Conservation (phyloP, 768 basidiomycete species). For the Pulveroboletus sp. region DNA sequence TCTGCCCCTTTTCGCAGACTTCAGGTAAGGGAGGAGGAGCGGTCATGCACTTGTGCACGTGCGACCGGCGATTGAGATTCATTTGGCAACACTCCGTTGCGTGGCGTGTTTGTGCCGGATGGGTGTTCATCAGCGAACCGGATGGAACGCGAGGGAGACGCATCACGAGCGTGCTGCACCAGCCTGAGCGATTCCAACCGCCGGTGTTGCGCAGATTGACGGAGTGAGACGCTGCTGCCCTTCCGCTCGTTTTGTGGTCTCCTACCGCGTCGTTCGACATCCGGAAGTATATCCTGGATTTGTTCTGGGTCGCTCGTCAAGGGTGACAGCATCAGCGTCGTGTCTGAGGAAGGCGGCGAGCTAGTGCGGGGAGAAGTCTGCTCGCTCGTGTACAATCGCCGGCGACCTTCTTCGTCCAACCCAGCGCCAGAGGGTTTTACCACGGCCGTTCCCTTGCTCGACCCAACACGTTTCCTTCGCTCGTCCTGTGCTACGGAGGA, state of each 20-base stretch:
- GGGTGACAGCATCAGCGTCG: neutral
- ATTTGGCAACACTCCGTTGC: conserved; percentile 14
- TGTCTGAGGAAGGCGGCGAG: neutral
- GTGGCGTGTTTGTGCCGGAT: conserved; percentile 20
- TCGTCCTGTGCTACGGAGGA: conserved; percentile 5
- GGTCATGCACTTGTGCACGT: conserved; percentile 8
- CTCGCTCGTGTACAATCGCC: conserved; percentile 14
- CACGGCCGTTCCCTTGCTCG: conserved; percentile 16
- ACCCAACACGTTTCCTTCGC: conserved; percentile 25
- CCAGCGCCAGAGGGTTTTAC: conserved; percentile 1
- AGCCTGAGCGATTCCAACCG: conserved; percentile 28
- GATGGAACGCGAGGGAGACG: conserved; percentile 45
- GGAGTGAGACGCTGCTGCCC: conserved; percentile 11
- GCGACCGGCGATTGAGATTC: conserved; percentile 13
- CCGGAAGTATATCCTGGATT: conserved; percentile 3
- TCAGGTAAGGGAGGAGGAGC: neutral
- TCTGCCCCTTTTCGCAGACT: conserved; percentile 9
- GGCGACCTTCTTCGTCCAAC: conserved; percentile 8
- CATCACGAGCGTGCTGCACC: conserved; percentile 31
- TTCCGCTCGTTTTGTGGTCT: conserved; percentile 14
- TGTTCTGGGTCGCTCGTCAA: conserved; percentile 6
- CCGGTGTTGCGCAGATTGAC: conserved; percentile 24
- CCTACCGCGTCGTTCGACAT: conserved; percentile 21
- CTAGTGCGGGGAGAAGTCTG: neutral
- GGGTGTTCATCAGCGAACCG: conserved; percentile 40